phyloP scores from a whole-genome alignment of 1,284 basidiomycete species.

The Hymenochaete sp. region DNA sequence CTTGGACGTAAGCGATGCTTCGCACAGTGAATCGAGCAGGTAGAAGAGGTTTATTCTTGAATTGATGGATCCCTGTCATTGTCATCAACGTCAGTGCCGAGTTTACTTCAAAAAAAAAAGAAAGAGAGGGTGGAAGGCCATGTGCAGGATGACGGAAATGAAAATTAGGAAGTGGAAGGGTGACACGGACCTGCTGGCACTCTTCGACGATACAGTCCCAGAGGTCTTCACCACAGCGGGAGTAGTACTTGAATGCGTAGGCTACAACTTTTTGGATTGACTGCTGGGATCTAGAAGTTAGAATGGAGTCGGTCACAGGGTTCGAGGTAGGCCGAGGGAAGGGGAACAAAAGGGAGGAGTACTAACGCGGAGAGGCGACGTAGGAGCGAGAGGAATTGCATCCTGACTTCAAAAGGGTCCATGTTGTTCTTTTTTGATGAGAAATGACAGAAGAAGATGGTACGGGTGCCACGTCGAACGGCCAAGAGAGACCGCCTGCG shows the following conservation, averaged over 20 bases:
- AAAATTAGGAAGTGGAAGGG: not conserved
- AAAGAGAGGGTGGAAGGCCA: too few species aligned
- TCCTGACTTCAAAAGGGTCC: conserved; percentile 87
- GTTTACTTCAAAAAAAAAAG: too few species aligned
- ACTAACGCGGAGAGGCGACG: conserved; percentile 74
- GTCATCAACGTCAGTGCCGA: conserved; percentile 6
- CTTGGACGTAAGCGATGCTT: conserved; percentile 61
- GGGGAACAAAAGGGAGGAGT: conserved; percentile 15
- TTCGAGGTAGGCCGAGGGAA: conserved; percentile 7
- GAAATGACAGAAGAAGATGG: too few species aligned
- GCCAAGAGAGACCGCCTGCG: too few species aligned
- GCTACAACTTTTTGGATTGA: conserved; percentile 86
- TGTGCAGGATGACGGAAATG: too few species aligned
- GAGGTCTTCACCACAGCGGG: conserved; percentile 78
- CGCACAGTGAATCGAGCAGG: conserved; percentile 82
- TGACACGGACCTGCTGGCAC: conserved; percentile 60
- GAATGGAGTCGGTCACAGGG: too few species aligned
- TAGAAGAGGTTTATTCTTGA: conserved; percentile 89
- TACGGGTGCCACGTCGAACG: conserved; percentile 7
- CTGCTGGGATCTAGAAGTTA: conserved; percentile 70
- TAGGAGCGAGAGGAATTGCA: conserved; percentile 72
- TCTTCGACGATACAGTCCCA: conserved; percentile 94
- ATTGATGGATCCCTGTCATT: conserved; percentile 71
- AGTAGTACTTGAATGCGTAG: conserved; percentile 80
- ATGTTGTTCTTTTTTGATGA: too few species aligned